These are phyloP conservation scores for Trametopsis cervina DNA, from an alignment of 768 basidiomycete species.

Conservation along the genomic window DNA sequence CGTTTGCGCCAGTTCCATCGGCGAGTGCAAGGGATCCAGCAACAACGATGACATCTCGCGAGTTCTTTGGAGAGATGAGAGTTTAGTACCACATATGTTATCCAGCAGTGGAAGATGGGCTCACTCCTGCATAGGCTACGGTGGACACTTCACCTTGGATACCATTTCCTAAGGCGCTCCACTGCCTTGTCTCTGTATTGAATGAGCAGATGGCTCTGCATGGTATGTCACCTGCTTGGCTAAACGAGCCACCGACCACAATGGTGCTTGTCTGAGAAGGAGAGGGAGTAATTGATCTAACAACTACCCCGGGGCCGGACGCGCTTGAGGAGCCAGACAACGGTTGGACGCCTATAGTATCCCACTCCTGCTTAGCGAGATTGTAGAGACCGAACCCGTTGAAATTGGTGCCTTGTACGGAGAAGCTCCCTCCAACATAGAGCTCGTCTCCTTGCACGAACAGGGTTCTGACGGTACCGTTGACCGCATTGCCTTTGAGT, in stretches of 20 bases:
- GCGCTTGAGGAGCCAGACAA: conserved; percentile 50
- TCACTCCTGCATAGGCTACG: conserved; percentile 75
- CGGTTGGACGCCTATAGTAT: conserved; percentile 46
- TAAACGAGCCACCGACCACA: conserved; percentile 85
- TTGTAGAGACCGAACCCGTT: conserved; percentile 81
- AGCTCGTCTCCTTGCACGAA: conserved; percentile 63
- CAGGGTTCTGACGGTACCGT: conserved; percentile 73
- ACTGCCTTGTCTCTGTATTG: conserved; percentile 61
- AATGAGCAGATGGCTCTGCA: conserved; percentile 80
- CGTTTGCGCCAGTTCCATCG: conserved; percentile 58
- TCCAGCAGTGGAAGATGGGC: conserved; percentile 24
- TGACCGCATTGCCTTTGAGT: conserved; percentile 54
- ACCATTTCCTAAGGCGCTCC: conserved; percentile 75
- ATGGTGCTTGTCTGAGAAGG: conserved; percentile 52
- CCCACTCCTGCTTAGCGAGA: conserved; percentile 58
- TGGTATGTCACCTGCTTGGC: conserved; percentile 62
- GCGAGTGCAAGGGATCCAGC: conserved; percentile 72
- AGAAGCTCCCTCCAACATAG: conserved; percentile 84
- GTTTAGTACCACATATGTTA: conserved; percentile 8
- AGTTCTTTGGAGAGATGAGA: conserved; percentile 35
- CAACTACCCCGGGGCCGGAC: conserved; percentile 35
- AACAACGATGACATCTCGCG: conserved; percentile 67
- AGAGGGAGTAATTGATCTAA: conserved; percentile 66
- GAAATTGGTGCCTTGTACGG: conserved; percentile 43
- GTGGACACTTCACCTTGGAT: conserved; percentile 76